These are phyloP conservation scores for Trametes coccinea DNA, from an alignment of 768 basidiomycete genomes.

Conservation along the genomic window DNA sequence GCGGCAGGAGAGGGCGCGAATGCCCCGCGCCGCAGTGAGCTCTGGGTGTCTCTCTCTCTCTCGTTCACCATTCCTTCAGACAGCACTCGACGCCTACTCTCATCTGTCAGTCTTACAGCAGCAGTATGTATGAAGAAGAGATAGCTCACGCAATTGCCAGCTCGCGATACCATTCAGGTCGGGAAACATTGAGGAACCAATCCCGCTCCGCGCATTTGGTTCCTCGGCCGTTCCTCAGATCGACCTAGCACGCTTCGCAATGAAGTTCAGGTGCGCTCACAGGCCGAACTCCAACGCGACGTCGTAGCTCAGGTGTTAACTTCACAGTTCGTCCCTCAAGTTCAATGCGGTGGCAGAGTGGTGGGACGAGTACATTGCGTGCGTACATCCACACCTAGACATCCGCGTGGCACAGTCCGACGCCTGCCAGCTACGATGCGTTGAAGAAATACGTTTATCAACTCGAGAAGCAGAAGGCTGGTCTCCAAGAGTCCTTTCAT, in stretches of 20 bases:
- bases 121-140: not conserved
- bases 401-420: not conserved
- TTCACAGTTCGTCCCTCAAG: constrained; percentile 72
- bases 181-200: constrained; percentile 23
- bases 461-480: constrained; percentile 74
- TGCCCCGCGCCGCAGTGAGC: too few relatives aligned
- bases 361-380: constrained; percentile 93
- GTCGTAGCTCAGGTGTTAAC: too few relatives aligned
- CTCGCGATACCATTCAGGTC: constrained; percentile 1
- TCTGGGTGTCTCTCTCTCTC: too few relatives aligned
- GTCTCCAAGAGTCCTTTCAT: constrained; percentile 36
- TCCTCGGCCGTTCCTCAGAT: constrained; percentile 14
- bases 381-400: constrained; percentile 34
- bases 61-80: too few relatives aligned
- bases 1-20: too few relatives aligned
- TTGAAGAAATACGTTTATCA: constrained; percentile 86
- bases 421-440: constrained; percentile 65
- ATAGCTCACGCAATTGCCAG: not conserved
- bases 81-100: too few relatives aligned
- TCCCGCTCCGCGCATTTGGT: constrained; percentile 29
- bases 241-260: constrained; percentile 33
- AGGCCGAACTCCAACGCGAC: too few relatives aligned
- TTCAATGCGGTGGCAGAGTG: constrained; percentile 91
- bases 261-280: constrained; percentile 61
- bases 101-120: too few relatives aligned